Evolutionary conservation across 2,329 filamentous ascomycete genomes (phyloP).

Genomic region (Hypoxylon sp.): DNA sequence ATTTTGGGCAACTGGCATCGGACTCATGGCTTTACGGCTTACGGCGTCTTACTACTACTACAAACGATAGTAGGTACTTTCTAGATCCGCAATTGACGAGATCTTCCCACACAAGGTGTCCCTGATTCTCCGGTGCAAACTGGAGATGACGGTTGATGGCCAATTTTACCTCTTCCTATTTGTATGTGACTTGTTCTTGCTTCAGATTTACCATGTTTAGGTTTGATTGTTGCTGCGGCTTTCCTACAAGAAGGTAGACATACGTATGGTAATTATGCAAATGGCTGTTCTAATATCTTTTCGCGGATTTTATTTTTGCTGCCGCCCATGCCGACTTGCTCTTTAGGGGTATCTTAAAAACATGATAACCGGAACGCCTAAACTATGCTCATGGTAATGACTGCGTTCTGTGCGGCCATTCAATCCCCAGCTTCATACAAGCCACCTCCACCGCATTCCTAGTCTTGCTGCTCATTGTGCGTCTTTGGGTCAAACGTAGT

Average conservation of each 20-base stretch:
- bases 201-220: constrained; percentile 9
- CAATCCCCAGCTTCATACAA: not conserved
- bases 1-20: constrained; percentile 63
- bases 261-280: not conserved
- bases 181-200: constrained; percentile 43
- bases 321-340: not conserved
- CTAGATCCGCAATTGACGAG: constrained; percentile 72
- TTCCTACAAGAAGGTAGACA: not conserved
- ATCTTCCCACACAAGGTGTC: constrained; percentile 85
- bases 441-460: constrained; percentile 6
- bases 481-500: constrained; percentile 56
- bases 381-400: constrained; percentile 35
- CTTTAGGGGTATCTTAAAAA: constrained; percentile 43
- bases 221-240: not conserved
- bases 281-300: not conserved
- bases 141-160: constrained; percentile 93
- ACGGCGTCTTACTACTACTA: constrained; percentile 66
- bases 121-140: constrained; percentile 77
- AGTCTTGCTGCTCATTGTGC: constrained; percentile 42
- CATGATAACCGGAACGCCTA: constrained; percentile 30
- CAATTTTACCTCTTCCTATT: constrained; percentile 65
- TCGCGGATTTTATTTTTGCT: constrained; percentile 4
- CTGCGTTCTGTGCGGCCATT: constrained; percentile 9
- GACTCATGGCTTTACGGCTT: constrained; percentile 65
- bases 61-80: constrained; percentile 70